phyloP scores from a whole-genome alignment of 2,329 filamentous ascomycete species.

The Elsinoe ampelina region DNA sequence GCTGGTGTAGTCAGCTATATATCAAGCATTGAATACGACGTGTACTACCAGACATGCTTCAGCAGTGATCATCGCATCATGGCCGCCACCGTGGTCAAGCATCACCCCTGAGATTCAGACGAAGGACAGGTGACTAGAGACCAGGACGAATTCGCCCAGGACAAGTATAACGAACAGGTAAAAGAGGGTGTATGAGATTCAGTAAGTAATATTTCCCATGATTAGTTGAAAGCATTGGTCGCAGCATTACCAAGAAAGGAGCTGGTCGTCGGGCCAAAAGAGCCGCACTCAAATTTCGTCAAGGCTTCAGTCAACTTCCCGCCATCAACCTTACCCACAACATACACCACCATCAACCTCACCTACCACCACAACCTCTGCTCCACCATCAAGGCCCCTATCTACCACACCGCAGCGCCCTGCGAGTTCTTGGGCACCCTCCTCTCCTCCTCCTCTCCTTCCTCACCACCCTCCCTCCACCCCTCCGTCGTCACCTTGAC shows the following conservation, averaged over 20 bases:
- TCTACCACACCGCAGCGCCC: neutral
- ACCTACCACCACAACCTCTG: neutral
- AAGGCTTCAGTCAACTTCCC: neutral
- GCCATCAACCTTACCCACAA: neutral
- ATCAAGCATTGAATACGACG: neutral
- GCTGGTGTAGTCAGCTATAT: slow-evolving; percentile 16
- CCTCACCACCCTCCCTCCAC: no score
- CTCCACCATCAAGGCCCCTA: neutral
- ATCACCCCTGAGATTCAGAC: neutral
- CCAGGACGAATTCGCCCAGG: neutral
- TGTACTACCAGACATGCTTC: neutral
- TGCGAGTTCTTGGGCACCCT: neutral
- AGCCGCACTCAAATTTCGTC: neutral
- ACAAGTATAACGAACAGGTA: neutral
- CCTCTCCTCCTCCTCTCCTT: no score
- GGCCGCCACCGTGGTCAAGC: neutral
- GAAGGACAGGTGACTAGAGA: neutral
- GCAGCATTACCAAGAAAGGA: neutral
- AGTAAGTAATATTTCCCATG: neutral
- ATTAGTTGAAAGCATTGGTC: neutral
- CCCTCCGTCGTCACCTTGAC: no score
- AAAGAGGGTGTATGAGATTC: neutral
- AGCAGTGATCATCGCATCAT: neutral
- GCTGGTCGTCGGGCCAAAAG: neutral
- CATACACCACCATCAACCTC: neutral